Evolutionary conservation across 805 yeast species (phyloP), one percentile per base, ranked within the genome.

Genomic region (Komagataella ulmi): DNA sequence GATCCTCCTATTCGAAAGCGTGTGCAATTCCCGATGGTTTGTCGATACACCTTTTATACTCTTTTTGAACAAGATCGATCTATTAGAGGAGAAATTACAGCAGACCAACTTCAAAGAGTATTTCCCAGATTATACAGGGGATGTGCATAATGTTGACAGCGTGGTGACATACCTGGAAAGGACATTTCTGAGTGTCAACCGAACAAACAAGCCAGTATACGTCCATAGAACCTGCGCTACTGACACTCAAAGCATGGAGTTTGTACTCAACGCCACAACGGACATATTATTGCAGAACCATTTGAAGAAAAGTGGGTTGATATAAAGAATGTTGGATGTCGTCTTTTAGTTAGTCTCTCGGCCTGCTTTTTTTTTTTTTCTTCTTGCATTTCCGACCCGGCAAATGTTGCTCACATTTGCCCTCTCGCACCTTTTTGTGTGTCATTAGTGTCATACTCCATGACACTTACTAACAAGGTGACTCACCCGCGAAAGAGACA

Each of bases 161-260:
- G 91, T 88, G 3, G 62, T 82, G 18, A 75, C 75, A 56, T 89
- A 79, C 61, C 85, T 91, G 61, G 95, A 86, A 60, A 69, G 71
- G 46, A 67, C 79, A 49, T 87, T 89, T 58, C 61, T 83, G 53
- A 71, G 77, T 51, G 64, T 86, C 54, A 88, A 89, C 63, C 70
- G 78, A 54, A 64, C 75, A 3, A 75, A 79, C 48, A 79, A 81
- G 56, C 91, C 89, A n/a, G 77, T 93, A 36, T 93, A 93, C 63
- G 85, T 88, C 19, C 97, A 89, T 68, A 72, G 89, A 57, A 93
- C 99, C 1, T 89, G 97, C 68, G 99, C 99, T 0, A 93, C 99
- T 0, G 98, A 93, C 64, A 79, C 95, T 0, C 73, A 79, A 52
- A 79, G 89, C 24, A 93, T 93, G 96, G 77, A 79, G 61, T 91